phyloP scores from a whole-genome alignment of 2,329 filamentous ascomycete species.

The Didymella keratinophila region DNA sequence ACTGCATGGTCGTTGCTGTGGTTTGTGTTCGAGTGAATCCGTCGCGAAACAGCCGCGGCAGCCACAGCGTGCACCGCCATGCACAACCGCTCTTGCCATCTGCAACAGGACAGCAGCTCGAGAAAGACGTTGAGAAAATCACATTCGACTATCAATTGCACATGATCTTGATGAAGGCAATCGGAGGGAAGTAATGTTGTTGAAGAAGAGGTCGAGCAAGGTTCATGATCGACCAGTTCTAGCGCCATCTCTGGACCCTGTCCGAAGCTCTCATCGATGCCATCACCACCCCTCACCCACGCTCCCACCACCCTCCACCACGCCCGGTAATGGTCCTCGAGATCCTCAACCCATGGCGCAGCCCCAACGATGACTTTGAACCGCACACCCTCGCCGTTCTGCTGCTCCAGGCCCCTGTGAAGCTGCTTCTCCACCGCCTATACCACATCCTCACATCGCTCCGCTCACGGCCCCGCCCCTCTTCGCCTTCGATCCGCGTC shows the following conservation, averaged over 20 bases:
- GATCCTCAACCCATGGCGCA: conserved; percentile 38
- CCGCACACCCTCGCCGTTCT: conserved; percentile 65
- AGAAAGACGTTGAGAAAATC: no score
- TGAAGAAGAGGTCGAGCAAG: not conserved
- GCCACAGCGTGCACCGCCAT: conserved; percentile 1
- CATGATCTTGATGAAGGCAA: no score
- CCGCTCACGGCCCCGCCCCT: conserved; percentile 69
- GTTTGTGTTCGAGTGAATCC: not conserved
- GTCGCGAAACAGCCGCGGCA: conserved; percentile 13
- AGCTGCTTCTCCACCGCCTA: conserved; percentile 66
- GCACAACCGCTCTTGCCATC: not conserved
- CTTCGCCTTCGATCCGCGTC: conserved; percentile 70
- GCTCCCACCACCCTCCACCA: conserved; percentile 4
- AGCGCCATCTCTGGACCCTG: conserved; percentile 7
- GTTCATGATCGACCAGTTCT: not conserved
- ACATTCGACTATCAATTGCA: no score
- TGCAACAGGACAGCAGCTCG: not conserved
- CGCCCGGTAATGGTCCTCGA: conserved; percentile 41
- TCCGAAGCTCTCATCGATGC: not conserved
- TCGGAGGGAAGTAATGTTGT: not conserved
- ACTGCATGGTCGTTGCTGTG: not conserved
- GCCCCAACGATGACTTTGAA: conserved; percentile 50
- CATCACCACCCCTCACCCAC: conserved; percentile 13
- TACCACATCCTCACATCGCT: conserved; percentile 72
- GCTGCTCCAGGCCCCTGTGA: conserved; percentile 72